Conservation (phyloP, 345 rosid species). For the Lepidium sativum region DNA sequence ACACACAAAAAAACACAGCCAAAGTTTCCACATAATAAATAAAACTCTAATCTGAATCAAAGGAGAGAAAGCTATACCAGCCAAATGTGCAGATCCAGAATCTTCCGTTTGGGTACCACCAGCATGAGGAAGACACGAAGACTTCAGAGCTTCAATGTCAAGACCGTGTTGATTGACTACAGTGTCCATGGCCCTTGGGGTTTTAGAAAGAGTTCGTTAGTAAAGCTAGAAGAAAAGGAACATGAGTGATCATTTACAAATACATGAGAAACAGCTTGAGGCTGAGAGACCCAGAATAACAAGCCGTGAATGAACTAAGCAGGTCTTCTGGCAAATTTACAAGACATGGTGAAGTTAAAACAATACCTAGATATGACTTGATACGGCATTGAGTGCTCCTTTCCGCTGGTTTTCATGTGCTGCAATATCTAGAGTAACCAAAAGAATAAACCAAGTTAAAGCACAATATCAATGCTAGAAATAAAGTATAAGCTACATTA, state of each 20-base stretch:
- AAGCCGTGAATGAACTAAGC: background rate
- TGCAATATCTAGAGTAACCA: constrained; percentile 63
- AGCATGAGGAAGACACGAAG: constrained; percentile 59
- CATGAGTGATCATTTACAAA: background rate
- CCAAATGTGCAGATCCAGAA: constrained; percentile 49
- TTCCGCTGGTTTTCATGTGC: constrained; percentile 97
- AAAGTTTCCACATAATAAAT: background rate
- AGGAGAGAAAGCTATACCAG: constrained; percentile 41
- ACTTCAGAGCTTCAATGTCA: constrained; percentile 81
- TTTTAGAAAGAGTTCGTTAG: constrained; percentile 20
- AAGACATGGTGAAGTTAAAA: background rate
- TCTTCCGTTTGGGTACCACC: constrained; percentile 73
- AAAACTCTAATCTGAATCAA: background rate
- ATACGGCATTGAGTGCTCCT: constrained; percentile 97
- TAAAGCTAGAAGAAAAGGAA: background rate
- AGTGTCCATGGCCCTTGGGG: constrained; percentile 92
- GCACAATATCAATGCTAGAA: background rate
- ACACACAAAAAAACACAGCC: background rate
- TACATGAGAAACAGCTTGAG: background rate
- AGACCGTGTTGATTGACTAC: constrained; percentile 84
- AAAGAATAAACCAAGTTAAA: constrained; percentile 15
- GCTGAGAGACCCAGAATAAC: background rate
- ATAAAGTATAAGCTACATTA: constrained; percentile 21
- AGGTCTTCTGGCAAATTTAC: background rate
- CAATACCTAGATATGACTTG: constrained; percentile 96